Evolutionary conservation across 73 alveolate genomes (phyloP).

Genomic region (Blepharisma stoltei): DNA sequence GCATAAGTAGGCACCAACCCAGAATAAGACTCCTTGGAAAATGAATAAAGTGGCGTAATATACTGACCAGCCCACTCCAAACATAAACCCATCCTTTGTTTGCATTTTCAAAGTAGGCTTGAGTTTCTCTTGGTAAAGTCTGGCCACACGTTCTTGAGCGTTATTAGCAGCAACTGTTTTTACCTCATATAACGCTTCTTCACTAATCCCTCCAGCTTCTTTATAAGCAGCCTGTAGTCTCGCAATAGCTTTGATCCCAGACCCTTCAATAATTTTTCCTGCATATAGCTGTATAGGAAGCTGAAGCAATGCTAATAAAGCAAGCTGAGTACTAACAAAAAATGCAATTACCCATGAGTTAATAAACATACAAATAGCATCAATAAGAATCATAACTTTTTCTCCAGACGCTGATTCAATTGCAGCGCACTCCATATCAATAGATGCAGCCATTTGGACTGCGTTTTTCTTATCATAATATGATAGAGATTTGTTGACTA

Average conservation of each 20-base stretch:
- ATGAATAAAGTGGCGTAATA: slow-evolving; percentile 1
- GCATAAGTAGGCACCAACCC: background rate
- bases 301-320: background rate
- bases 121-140: background rate
- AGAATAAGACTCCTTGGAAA: slow-evolving; percentile 1
- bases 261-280: slow-evolving; percentile 3
- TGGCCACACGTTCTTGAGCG: background rate
- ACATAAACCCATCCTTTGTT: slow-evolving; percentile 15
- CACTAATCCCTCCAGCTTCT: slow-evolving; percentile 26
- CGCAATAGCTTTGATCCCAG: background rate
- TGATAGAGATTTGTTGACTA: background rate
- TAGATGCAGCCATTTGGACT: background rate
- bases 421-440: slow-evolving; percentile 4
- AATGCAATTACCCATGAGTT: slow-evolving; percentile 12
- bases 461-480: slow-evolving; percentile 10
- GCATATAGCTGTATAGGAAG: slow-evolving; percentile 5
- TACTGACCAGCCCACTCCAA: slow-evolving; percentile 3
- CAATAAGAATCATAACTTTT: background rate
- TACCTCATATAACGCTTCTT: slow-evolving; percentile 10
- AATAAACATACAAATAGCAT: slow-evolving; percentile 6
- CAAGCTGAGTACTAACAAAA: background rate
- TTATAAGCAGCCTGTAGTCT: slow-evolving; percentile 17
- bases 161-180: slow-evolving; percentile 19
- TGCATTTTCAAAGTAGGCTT: background rate
- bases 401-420: slow-evolving; percentile 6